Evolutionary conservation across 176 grass and related monocot species (phyloP), one percentile per base, ranked within the genome.

Genomic region (Carex myosuroides): DNA sequence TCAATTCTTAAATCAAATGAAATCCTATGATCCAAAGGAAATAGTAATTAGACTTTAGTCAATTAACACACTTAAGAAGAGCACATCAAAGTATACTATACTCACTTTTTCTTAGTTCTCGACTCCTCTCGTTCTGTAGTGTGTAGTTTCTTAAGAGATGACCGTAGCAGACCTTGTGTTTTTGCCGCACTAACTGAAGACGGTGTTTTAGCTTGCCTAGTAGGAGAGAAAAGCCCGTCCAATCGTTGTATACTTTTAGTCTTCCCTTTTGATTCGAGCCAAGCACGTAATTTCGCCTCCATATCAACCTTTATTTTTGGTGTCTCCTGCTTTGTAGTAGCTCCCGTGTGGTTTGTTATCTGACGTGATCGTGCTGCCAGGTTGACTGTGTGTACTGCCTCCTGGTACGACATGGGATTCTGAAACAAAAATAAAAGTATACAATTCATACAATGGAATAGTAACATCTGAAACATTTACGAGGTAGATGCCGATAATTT

Each of bases 201-300:
- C 53, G 88, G 85, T 46, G 89, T 91, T 80, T 89, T 94, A 22
- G 66, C 84, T 64, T 84, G 46, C 78, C 79, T 64, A 50, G 11
- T 64, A 65, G 95, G 91, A 60, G 91, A 93, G 50, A 90, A 66
- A 86, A 92, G 64, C 5, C 86, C 91, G 80, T 85, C 54, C 84
- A 83, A 90, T 87, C 93, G 88, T 79, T 90, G 91, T 53, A 79
- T 86, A 77, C 91, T 92, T 77, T 85, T 95, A 13, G 83, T 89
- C 86, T 95, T 99, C 12, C 91, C 96, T 78, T 88, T 99, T 14
- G 93, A 95, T 85, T 95, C 89, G 64, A 99, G 75, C 96, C 96
- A 99, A 68, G 90, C 90, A 83, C 85, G 84, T 50, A 99, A 79
- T 84, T 99, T 94, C 0, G 87, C 88, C 71, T 99, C 93, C 93